Conservation (phyloP, 176 grass and related monocot species). For the Lolium perenne region DNA sequence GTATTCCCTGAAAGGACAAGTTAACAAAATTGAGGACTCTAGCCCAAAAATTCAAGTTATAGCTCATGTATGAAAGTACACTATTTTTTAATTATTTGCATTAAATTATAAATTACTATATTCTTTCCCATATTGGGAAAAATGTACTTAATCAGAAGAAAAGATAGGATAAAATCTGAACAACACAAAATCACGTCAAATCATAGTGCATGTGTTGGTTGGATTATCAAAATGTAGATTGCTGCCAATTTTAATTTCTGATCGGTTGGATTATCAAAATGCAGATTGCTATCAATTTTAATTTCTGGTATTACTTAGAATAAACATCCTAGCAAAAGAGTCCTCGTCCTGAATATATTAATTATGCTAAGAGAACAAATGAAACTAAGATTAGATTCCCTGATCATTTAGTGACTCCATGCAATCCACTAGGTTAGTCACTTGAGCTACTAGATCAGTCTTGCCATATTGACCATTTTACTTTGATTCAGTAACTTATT, state of each 20-base stretch:
- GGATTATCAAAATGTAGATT: slow-evolving; percentile 4
- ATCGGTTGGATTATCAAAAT: not conserved
- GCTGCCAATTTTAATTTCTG: slow-evolving; percentile 9
- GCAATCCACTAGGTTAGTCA: not conserved
- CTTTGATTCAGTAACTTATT: slow-evolving; percentile 17
- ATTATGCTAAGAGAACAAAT: slow-evolving; percentile 8
- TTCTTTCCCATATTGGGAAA: not conserved
- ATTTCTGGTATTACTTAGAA: slow-evolving; percentile 21
- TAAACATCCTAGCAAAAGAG: slow-evolving; percentile 26
- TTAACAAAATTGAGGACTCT: slow-evolving; percentile 3
- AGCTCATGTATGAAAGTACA: slow-evolving; percentile 4
- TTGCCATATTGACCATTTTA: not conserved
- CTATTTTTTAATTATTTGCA: not conserved
- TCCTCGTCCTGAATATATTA: not conserved
- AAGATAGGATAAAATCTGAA: slow-evolving; percentile 9
- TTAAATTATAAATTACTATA: not conserved
- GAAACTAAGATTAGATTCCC: not conserved
- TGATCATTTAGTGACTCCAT: slow-evolving; percentile 9
- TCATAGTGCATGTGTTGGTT: not conserved
- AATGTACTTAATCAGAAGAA: not conserved
- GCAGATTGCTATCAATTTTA: slow-evolving; percentile 15
- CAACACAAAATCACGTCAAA: slow-evolving; percentile 19
- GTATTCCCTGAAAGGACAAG: slow-evolving; percentile 75
- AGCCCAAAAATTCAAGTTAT: slow-evolving; percentile 16
- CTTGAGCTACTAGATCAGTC: slow-evolving; percentile 18